Evolutionary conservation across 176 grass and related monocot species (phyloP).

Genomic region (Triticum urartu): DNA sequence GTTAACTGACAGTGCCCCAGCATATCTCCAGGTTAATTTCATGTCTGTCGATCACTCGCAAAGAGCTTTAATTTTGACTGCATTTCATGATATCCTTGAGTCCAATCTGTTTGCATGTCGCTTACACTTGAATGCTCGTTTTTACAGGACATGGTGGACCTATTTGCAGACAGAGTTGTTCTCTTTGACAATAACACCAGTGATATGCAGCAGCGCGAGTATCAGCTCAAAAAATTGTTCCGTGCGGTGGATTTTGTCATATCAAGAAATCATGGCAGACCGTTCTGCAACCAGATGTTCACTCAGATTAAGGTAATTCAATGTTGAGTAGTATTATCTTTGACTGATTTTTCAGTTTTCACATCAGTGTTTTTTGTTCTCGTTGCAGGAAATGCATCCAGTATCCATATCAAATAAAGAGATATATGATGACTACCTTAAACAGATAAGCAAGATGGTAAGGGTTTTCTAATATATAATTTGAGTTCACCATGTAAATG

Average conservation of each 20-base stretch:
- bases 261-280: neutral
- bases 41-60: neutral
- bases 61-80: neutral
- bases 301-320: neutral
- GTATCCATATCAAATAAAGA: neutral
- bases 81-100: neutral
- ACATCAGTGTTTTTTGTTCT: neutral
- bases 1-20: neutral
- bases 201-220: neutral
- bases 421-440: neutral
- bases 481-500: neutral
- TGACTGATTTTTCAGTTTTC: neutral
- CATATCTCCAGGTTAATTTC: neutral
- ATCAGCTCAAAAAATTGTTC: neutral
- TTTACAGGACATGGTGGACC: constrained; percentile 41
- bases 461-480: neutral
- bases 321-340: neutral
- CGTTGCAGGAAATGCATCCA: neutral
- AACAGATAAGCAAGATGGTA: neutral
- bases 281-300: neutral
- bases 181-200: constrained; percentile 11
- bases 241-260: neutral
- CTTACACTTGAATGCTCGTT: neutral
- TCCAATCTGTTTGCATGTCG: neutral
- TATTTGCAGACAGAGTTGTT: constrained; percentile 49